Evolutionary conservation across 2,329 filamentous ascomycete genomes (phyloP).

Genomic region (Phoma sp.): DNA sequence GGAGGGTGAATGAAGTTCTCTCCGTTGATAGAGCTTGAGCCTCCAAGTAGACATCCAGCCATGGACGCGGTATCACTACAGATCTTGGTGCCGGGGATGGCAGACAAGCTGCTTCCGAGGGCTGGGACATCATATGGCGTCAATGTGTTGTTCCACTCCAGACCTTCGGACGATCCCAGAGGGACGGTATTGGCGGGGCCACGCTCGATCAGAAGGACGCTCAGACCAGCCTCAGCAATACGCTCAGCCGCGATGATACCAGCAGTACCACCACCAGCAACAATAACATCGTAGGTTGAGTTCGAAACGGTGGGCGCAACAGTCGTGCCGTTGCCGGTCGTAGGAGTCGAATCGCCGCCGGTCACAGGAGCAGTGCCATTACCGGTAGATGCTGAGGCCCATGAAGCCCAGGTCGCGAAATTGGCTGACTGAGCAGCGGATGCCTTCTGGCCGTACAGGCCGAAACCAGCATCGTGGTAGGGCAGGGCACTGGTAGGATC

Average conservation of each 20-base stretch:
- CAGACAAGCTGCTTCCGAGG: conserved; percentile 15
- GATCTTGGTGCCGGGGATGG: conserved; percentile 17
- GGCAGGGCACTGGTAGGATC: conserved; percentile 16
- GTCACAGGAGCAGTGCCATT: conserved; percentile 12
- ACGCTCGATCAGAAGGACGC: conserved; percentile 17
- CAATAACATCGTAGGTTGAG: conserved; percentile 18
- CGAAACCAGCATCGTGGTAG: conserved; percentile 28
- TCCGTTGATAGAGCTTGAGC: conserved; percentile 55
- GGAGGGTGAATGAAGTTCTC: conserved; percentile 62
- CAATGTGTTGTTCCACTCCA: conserved; percentile 15
- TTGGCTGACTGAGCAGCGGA: conserved; percentile 26
- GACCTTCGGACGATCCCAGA: conserved; percentile 7
- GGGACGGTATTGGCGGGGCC: conserved; percentile 15
- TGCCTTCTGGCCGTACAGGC: conserved; percentile 25
- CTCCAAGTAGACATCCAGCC: conserved; percentile 40
- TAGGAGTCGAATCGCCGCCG: conserved; percentile 14
- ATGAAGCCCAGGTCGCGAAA: conserved; percentile 32
- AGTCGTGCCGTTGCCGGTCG: conserved; percentile 15
- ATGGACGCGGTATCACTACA: conserved; percentile 19
- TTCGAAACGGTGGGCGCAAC: conserved; percentile 32
- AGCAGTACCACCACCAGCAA: conserved; percentile 18
- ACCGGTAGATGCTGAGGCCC: conserved; percentile 14
- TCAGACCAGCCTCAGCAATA: conserved; percentile 15
- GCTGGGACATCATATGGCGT: conserved; percentile 14
- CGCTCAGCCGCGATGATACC: conserved; percentile 18